Percentiles rank a stretch among this genome's conserved stretches.
Conservation (phyloP, 2,329 filamentous ascomycete genomes). For the Trichoderma sp. region DNA sequence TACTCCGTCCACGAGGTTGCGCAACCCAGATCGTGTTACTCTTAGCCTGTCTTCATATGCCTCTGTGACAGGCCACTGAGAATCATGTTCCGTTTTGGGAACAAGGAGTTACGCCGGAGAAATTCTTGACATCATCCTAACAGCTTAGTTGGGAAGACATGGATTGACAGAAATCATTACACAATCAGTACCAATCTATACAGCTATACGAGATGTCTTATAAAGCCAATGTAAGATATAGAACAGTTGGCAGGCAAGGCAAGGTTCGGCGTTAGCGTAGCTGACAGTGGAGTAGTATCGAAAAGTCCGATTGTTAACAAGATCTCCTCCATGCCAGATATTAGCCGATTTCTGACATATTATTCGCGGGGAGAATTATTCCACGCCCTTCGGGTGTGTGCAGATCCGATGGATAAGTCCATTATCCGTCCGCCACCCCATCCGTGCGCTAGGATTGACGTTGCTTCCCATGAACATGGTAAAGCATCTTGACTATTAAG, state of each 20-base stretch:
- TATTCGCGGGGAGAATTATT: background rate
- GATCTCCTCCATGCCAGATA: background rate
- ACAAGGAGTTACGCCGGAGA: background rate
- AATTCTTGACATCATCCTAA: background rate
- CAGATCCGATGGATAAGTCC: background rate
- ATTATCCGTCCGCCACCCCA: background rate
- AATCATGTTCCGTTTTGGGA: background rate
- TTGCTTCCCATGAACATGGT: background rate
- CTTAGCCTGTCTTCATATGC: background rate
- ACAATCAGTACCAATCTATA: background rate
- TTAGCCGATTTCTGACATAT: background rate
- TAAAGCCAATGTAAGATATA: background rate
- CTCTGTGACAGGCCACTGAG: background rate
- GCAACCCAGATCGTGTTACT: background rate
- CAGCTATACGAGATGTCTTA: background rate
- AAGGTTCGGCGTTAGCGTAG: background rate
- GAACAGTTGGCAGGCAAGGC: background rate
- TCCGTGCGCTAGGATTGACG: background rate
- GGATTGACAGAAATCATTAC: background rate
- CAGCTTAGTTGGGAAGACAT: background rate
- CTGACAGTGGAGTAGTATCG: background rate
- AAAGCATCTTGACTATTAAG: background rate
- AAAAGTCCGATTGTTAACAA: background rate
- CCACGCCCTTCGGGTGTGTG: background rate
- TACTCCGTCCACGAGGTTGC: background rate